Evolutionary conservation across 331 rosid species (phyloP).

Genomic region (Malus hybrid): DNA sequence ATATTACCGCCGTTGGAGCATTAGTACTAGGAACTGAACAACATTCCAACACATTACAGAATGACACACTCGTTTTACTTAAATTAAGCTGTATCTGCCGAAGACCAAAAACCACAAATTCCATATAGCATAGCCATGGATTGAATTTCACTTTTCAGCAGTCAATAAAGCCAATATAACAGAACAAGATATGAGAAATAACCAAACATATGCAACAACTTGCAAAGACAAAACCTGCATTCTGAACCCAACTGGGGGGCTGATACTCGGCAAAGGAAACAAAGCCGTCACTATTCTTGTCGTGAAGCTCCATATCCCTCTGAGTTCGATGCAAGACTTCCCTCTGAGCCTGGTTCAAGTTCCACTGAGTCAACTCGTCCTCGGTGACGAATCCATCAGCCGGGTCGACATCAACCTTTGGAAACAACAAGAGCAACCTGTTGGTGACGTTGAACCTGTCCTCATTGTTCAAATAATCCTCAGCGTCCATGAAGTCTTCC

Average conservation of each 20-base stretch:
- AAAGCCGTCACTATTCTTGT: slow-evolving; percentile 65
- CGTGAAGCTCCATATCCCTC: slow-evolving; percentile 86
- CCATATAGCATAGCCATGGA: background rate
- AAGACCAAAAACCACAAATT: background rate
- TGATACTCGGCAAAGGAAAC: slow-evolving; percentile 84
- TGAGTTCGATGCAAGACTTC: slow-evolving; percentile 66
- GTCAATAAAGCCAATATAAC: background rate
- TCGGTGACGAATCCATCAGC: slow-evolving; percentile 49
- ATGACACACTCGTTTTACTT: background rate
- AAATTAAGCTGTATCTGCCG: background rate
- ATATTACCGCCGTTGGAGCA: background rate
- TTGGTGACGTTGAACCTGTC: slow-evolving; percentile 73
- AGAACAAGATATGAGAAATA: background rate
- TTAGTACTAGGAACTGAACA: background rate
- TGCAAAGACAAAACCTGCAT: slow-evolving; percentile 37
- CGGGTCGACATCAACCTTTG: slow-evolving; percentile 70
- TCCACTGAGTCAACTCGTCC: slow-evolving; percentile 82
- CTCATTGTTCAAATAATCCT: slow-evolving; percentile 75
- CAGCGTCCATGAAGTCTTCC: slow-evolving; percentile 84
- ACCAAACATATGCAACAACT: background rate
- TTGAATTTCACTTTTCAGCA: too few species aligned
- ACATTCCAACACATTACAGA: background rate
- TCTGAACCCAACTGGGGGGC: slow-evolving; percentile 79
- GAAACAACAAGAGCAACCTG: slow-evolving; percentile 57
- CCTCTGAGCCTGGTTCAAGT: slow-evolving; percentile 51